Evolutionary conservation across 225 moss, liverwort and hornwort genomes (phyloP).

Genomic region (Asterella californica): DNA sequence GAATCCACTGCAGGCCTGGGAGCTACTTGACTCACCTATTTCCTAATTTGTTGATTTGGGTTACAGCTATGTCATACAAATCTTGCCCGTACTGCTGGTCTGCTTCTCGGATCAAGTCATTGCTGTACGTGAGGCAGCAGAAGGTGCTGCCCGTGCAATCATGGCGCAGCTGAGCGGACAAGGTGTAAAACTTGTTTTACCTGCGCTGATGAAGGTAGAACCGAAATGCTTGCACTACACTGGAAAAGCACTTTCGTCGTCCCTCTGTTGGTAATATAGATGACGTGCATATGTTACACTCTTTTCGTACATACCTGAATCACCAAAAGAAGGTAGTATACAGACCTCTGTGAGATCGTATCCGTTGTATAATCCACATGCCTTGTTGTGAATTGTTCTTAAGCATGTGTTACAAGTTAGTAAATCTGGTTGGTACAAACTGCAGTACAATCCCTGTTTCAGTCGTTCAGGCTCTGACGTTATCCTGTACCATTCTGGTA

Average conservation of each 20-base stretch:
- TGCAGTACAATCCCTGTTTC: background rate
- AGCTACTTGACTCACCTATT: background rate
- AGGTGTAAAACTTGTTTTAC: slow-evolving; percentile 97
- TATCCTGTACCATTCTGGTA: slow-evolving; percentile 20
- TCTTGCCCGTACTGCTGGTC: slow-evolving; percentile 84
- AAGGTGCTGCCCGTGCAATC: slow-evolving; percentile 93
- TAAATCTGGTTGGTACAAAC: background rate
- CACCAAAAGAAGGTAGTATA: background rate
- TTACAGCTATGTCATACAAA: slow-evolving; percentile 93
- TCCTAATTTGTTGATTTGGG: slow-evolving; percentile 8
- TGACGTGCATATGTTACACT: background rate
- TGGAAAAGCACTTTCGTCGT: background rate
- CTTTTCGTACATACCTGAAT: background rate
- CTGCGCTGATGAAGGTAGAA: slow-evolving; percentile 88
- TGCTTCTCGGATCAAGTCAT: slow-evolving; percentile 99
- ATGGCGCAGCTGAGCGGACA: slow-evolving; percentile 98
- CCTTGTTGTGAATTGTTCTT: background rate
- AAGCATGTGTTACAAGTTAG: background rate
- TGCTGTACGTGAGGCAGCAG: slow-evolving; percentile 95
- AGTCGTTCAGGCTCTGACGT: background rate
- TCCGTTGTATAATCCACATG: background rate
- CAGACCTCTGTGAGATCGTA: background rate
- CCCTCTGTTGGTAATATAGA: background rate
- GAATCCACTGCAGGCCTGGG: background rate
- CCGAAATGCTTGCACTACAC: background rate